Conservation (phyloP, 1,139 yeast genomes). For the Magnusiomyces paraingens region DNA sequence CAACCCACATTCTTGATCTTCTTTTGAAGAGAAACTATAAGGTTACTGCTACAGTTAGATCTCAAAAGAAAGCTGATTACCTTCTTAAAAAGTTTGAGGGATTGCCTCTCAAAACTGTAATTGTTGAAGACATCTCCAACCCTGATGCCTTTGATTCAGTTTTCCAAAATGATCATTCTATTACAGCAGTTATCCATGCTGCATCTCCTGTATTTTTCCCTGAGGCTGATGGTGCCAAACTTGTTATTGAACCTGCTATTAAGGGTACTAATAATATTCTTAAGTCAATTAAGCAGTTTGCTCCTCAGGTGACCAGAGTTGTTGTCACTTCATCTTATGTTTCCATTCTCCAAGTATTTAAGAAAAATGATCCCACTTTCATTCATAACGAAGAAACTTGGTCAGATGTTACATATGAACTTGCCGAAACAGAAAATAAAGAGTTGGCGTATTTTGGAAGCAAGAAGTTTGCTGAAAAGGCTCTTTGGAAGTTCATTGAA, state of each 20-base stretch:
- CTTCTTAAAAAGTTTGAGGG: slow-evolving; percentile 34
- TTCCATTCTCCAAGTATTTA: slow-evolving; percentile 32
- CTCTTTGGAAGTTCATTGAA: slow-evolving; percentile 41
- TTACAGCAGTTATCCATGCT: slow-evolving; percentile 51
- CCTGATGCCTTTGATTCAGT: slow-evolving; percentile 50
- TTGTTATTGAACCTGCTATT: slow-evolving; percentile 43
- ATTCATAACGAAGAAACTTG: slow-evolving; percentile 38
- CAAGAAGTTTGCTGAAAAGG: slow-evolving; percentile 39
- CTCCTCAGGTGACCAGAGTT: slow-evolving; percentile 44
- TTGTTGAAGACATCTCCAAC: slow-evolving; percentile 47
- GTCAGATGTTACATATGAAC: slow-evolving; percentile 41
- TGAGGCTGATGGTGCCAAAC: slow-evolving; percentile 38
- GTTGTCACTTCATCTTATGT: slow-evolving; percentile 55
- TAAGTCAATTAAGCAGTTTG: slow-evolving; percentile 38
- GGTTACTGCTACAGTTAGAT: slow-evolving; percentile 57
- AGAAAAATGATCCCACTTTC: slow-evolving; percentile 29
- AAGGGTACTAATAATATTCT: slow-evolving; percentile 44
- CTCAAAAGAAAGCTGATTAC: slow-evolving; percentile 44
- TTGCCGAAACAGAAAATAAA: slow-evolving; percentile 26
- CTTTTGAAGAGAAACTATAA: slow-evolving; percentile 37
- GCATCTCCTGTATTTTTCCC: slow-evolving; percentile 47
- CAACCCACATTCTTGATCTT: slow-evolving; percentile 43
- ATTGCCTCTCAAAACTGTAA: slow-evolving; percentile 39
- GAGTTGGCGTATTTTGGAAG: slow-evolving; percentile 35
- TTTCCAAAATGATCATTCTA: slow-evolving; percentile 42